Base-by-base conservation (phyloP, 345 rosid species). In the Populus nigra region DNA sequence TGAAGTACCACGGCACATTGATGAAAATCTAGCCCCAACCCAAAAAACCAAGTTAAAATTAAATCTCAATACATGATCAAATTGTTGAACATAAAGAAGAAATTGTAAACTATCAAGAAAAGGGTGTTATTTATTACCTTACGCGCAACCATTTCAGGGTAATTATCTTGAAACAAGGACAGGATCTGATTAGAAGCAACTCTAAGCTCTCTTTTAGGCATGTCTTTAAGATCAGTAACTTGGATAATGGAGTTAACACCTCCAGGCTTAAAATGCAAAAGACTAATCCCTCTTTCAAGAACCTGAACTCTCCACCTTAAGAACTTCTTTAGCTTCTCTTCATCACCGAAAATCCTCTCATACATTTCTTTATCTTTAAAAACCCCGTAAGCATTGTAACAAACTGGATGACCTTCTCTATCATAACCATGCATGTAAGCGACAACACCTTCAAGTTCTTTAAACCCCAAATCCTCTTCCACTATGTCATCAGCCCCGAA, bases 1-100 rank as follows among this genome's bases (percentile, higher is more conserved):
- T 92, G 77, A 96, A 96, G 94, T 92, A 93, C 99, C 99, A 96
- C 4, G 99, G 99, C 39, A 96, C 99, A 71, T 96, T 96, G 89
- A 96, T 81, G 84, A 96, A 96, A 75, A 96, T 93, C 99, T 96
- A 55, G 65, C 5, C 72, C 71, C 49, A 71, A 53, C 57, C 71
- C 33, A 33, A 38, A 39, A 33, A 17, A 2, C 33, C 23, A 29
- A 3, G 13, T 59, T 6, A 13, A 49, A 25, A 16, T 15, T 75
- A 38, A 57, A 33, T 3, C 5, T 1, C 65, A 63, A 17, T 47
- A 11, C 4, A 33, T 10, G 15, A 41, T 50, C 12, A 66, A 47
- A 55, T 11, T 7, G 15, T 2, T 41, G 4, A 43, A 67, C 7
- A 61, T 15, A 31, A 4, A 49, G 20, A 29, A 5, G 65, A 72